Evolutionary conservation across 371 early-diverging fungal species (phyloP).

Genomic region (Mortierella sp.): DNA sequence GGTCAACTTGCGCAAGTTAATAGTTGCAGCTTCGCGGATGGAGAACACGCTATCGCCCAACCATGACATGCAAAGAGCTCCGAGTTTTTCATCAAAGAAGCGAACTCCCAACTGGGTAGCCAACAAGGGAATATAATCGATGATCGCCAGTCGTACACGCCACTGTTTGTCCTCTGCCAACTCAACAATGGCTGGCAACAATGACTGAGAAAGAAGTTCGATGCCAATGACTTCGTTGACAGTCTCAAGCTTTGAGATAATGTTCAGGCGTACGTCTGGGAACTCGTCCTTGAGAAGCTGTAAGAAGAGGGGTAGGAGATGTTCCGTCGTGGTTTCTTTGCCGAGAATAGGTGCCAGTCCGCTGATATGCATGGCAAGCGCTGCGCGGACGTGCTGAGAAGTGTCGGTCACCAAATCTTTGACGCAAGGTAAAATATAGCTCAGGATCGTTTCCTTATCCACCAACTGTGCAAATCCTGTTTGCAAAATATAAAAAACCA

Average conservation of each 20-base stretch:
- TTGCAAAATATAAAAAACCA: too few relatives aligned
- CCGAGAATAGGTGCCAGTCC: constrained; percentile 95
- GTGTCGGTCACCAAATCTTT: constrained; percentile 92
- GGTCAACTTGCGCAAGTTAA: constrained; percentile 90
- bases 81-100: constrained; percentile 96
- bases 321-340: constrained; percentile 94
- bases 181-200: constrained; percentile 97
- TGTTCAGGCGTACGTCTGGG: constrained; percentile 96
- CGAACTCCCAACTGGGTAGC: constrained; percentile 93
- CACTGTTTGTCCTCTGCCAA: constrained; percentile 99
- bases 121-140: constrained; percentile 96
- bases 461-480: constrained; percentile 88
- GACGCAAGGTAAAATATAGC: constrained; percentile 88
- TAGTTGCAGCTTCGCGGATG: constrained; percentile 97
- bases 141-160: constrained; percentile 98
- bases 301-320: constrained; percentile 92
- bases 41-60: constrained; percentile 95
- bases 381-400: constrained; percentile 96
- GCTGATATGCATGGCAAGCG: constrained; percentile 95
- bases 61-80: constrained; percentile 95
- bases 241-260: constrained; percentile 95
- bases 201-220: constrained; percentile 94
- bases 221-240: constrained; percentile 97
- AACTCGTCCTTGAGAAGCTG: constrained; percentile 96
- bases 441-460: constrained; percentile 79